These are phyloP conservation scores for Blastobotrys attinorum DNA, from an alignment of 805 yeast genomes.

Conservation along the genomic window DNA sequence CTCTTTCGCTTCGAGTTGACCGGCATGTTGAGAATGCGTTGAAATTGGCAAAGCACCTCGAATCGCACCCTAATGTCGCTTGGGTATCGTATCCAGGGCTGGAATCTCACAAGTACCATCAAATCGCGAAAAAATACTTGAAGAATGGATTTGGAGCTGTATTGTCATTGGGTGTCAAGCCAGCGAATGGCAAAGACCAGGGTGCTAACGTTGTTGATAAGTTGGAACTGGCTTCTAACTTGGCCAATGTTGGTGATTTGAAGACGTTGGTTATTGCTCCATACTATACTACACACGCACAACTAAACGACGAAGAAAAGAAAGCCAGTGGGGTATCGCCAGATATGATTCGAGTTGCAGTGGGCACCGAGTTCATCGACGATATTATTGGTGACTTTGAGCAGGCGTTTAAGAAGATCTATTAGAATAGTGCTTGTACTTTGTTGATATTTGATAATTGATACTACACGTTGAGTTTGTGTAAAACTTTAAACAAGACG, in stretches of 20 bases:
- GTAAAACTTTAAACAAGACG: no score
- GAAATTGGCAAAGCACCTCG: conserved; percentile 69
- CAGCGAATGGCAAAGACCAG: conserved; percentile 53
- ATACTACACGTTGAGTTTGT: no score
- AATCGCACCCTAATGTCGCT: conserved; percentile 55
- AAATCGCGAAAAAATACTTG: conserved; percentile 75
- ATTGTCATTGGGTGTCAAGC: conserved; percentile 83
- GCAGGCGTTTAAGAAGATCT: conserved; percentile 68
- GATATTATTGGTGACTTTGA: conserved; percentile 86
- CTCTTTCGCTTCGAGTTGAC: conserved; percentile 87
- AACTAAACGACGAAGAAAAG: conserved; percentile 76
- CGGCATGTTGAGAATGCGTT: conserved; percentile 83
- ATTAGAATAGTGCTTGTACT: no score
- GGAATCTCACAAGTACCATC: conserved; percentile 69
- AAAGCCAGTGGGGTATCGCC: conserved; percentile 77
- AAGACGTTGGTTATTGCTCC: conserved; percentile 95
- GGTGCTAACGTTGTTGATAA: conserved; percentile 80
- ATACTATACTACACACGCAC: conserved; percentile 92
- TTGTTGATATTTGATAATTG: no score
- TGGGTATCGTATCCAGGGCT: conserved; percentile 95
- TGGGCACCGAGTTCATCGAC: conserved; percentile 87
- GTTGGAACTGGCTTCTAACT: conserved; percentile 78
- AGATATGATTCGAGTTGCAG: conserved; percentile 80
- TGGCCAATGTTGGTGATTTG: conserved; percentile 96
- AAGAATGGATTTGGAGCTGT: conserved; percentile 79